A percentile compares a stretch with the other conserved stretches of the same genome.
Evolutionary conservation across 1,284 basidiomycete species (phyloP).

Genomic region (Afroboletus lepidellus): DNA sequence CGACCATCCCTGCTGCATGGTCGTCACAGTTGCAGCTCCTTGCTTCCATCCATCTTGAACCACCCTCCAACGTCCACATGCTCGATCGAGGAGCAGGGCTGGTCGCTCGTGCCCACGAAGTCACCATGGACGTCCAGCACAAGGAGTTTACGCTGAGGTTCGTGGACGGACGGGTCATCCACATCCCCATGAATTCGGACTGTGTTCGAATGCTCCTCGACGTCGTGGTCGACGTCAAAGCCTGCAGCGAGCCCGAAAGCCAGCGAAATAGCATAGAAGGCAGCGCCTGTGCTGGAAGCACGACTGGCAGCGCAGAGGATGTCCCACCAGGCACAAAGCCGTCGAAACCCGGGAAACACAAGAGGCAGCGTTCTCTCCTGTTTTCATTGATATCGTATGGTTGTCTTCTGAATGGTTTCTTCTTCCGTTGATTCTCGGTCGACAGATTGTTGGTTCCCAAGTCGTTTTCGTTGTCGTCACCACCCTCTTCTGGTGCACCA

Average conservation of each 20-base stretch:
- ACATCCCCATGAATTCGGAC: constrained; percentile 45
- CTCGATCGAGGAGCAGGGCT: constrained; percentile 64
- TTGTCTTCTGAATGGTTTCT: not conserved
- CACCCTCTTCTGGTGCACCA: too few relatives aligned
- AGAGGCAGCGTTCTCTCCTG: constrained; percentile 62
- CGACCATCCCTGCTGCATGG: constrained; percentile 53
- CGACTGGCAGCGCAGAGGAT: constrained; percentile 17
- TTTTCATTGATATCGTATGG: constrained; percentile 65
- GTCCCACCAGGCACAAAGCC: constrained; percentile 12
- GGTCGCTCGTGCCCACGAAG: constrained; percentile 52
- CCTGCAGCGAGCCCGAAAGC: constrained; percentile 38
- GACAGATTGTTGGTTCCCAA: constrained; percentile 41
- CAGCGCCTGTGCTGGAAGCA: constrained; percentile 38
- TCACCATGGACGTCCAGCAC: constrained; percentile 56
- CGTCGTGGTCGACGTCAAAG: constrained; percentile 54
- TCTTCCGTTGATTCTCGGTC: constrained; percentile 5
- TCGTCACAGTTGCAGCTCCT: constrained; percentile 52
- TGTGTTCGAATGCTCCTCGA: constrained; percentile 46
- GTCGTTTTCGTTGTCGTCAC: constrained; percentile 29
- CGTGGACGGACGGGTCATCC: constrained; percentile 51
- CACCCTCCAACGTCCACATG: constrained; percentile 55
- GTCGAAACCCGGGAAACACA: constrained; percentile 40
- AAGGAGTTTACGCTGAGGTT: constrained; percentile 51
- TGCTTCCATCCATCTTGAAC: constrained; percentile 49
- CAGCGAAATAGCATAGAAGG: constrained; percentile 26